These are phyloP conservation scores for Phytophthora hibernalis DNA, from an alignment of 352 stramenopile species.

Conservation along the genomic window DNA sequence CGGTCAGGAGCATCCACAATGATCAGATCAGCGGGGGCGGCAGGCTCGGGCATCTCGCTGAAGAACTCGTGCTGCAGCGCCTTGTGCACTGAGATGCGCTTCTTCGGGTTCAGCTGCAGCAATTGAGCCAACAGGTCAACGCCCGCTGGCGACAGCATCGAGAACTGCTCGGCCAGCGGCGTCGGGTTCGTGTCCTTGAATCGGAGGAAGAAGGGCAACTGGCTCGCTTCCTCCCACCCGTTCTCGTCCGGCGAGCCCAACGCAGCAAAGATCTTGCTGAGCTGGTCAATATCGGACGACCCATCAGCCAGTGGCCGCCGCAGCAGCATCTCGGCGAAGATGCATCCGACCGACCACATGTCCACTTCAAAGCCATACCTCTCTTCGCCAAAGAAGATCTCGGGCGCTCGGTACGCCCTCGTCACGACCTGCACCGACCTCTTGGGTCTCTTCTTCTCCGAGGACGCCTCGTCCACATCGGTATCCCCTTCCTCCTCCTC, in stretches of 20 bases:
- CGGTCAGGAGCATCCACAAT: constrained; percentile 41
- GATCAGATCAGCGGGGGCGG: constrained; percentile 33
- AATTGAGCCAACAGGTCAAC: constrained; percentile 63
- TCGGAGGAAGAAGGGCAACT: constrained; percentile 77
- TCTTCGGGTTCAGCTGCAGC: constrained; percentile 63
- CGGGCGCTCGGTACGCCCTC: constrained; percentile 71
- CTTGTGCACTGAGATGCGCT: constrained; percentile 59
- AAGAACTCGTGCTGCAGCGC: constrained; percentile 78
- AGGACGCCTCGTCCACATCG: constrained; percentile 16
- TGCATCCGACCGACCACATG: constrained; percentile 83
- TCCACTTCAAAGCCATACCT: constrained; percentile 69
- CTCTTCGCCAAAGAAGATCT: constrained; percentile 82
- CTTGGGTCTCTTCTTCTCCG: constrained; percentile 33
- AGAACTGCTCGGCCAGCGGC: constrained; percentile 67
- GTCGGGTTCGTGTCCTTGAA: constrained; percentile 74
- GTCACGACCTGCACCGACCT: constrained; percentile 80
- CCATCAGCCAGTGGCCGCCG: constrained; percentile 68
- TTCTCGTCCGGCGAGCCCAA: constrained; percentile 75
- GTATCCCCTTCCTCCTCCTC: constrained; percentile 15
- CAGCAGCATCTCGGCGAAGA: constrained; percentile 82
- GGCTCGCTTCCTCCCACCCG: constrained; percentile 56
- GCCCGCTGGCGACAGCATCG: constrained; percentile 53
- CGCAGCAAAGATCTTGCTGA: constrained; percentile 74
- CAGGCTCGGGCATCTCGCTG: constrained; percentile 46
- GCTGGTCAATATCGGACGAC: constrained; percentile 80